A percentile compares a stretch with the other conserved stretches of the same genome.
phyloP scores from a whole-genome alignment of 2,329 filamentous ascomycete genomes.

The Scedosporium apiospermum region DNA sequence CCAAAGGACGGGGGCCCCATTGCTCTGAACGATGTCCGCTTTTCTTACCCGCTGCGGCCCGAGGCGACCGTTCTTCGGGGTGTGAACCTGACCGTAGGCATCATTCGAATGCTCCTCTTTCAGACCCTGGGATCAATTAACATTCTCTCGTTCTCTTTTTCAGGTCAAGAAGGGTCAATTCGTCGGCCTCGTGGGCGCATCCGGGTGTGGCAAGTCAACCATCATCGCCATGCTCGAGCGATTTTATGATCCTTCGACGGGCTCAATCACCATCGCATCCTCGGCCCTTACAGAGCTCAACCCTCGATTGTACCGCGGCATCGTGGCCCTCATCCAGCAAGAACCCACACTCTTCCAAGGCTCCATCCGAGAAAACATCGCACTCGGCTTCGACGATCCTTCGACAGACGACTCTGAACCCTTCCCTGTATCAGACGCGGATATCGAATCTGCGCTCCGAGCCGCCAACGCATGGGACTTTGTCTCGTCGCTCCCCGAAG shows the following conservation, averaged over 20 bases:
- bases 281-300: conserved; percentile 19
- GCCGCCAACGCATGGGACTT: conserved; percentile 49
- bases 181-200: conserved; percentile 46
- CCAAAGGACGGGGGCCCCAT: conserved; percentile 19
- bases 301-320: conserved; percentile 20
- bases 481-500: conserved; percentile 44
- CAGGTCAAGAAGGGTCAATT: conserved; percentile 35
- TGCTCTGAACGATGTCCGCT: conserved; percentile 41
- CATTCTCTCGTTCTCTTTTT: background rate
- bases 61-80: conserved; percentile 25
- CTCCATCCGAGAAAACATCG: conserved; percentile 46
- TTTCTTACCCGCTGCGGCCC: conserved; percentile 43
- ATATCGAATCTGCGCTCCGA: conserved; percentile 38
- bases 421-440: conserved; percentile 18
- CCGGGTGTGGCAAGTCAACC: conserved; percentile 52
- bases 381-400: conserved; percentile 29
- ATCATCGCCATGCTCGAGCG: conserved; percentile 42
- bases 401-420: background rate
- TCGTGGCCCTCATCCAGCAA: conserved; percentile 30
- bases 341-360: conserved; percentile 35
- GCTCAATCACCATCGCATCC: conserved; percentile 19
- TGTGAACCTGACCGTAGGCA: conserved; percentile 23
- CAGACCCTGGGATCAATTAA: background rate
- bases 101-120: conserved; percentile 50
- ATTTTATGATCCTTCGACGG: conserved; percentile 28